These are phyloP conservation scores for Phytophthora sojae DNA, from an alignment of 352 stramenopile genomes.

Conservation along the genomic window DNA sequence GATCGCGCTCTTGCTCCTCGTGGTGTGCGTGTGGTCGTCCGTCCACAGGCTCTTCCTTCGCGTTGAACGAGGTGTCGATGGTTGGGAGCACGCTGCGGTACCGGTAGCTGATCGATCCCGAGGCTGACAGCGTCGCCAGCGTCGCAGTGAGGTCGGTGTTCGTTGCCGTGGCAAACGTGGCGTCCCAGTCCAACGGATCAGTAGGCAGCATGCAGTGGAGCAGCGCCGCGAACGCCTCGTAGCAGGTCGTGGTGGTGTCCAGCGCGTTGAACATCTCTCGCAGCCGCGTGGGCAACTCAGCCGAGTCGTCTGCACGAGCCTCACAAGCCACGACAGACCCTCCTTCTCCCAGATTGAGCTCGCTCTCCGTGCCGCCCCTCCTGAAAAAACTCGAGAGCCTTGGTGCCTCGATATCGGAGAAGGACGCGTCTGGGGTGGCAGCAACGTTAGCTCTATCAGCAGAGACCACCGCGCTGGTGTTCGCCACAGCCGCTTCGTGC, in stretches of 20 bases:
- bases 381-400: not conserved
- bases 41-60: not conserved
- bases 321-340: not conserved
- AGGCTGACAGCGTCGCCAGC: not conserved
- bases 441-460: not conserved
- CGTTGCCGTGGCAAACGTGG: not conserved
- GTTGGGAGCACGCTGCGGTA: not conserved
- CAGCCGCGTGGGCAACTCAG: not conserved
- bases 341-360: not conserved
- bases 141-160: not conserved
- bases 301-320: not conserved
- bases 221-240: conserved; percentile 44
- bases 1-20: not conserved
- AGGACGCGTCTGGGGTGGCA: not conserved
- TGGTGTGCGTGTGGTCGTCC: not conserved
- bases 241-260: conserved; percentile 36
- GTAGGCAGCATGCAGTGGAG: conserved; percentile 37
- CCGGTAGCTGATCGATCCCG: not conserved
- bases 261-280: conserved; percentile 34
- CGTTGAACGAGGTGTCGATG: conserved; percentile 5
- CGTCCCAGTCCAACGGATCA: conserved; percentile 6
- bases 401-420: not conserved
- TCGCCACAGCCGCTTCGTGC: not conserved
- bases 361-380: not conserved
- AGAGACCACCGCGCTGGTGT: not conserved